These are phyloP conservation scores for Sporisorium sorghi DNA, from an alignment of 1,284 basidiomycete genomes.

Conservation along the genomic window DNA sequence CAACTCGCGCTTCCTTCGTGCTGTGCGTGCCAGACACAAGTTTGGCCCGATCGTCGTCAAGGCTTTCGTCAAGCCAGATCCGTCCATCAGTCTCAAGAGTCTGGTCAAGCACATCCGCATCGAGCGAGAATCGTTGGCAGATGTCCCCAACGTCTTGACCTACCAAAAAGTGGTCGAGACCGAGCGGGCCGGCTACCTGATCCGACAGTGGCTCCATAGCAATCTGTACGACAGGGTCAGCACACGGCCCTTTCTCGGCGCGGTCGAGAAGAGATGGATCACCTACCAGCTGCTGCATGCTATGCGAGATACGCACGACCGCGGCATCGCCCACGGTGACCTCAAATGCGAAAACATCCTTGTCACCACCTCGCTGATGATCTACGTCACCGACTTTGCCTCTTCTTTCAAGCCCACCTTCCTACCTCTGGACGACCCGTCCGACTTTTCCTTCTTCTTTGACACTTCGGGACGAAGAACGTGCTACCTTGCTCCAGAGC, in stretches of 20 bases:
- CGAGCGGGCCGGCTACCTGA: slow-evolving; percentile 93
- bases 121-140: slow-evolving; percentile 84
- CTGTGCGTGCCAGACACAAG: slow-evolving; percentile 81
- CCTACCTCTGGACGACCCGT: slow-evolving; percentile 94
- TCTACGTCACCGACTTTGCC: slow-evolving; percentile 95
- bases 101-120: slow-evolving; percentile 78
- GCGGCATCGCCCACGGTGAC: slow-evolving; percentile 89
- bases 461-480: slow-evolving; percentile 92
- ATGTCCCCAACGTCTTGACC: slow-evolving; percentile 87
- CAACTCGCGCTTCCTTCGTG: slow-evolving; percentile 93
- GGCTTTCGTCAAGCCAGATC: slow-evolving; percentile 85
- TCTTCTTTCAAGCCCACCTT: slow-evolving; percentile 92
- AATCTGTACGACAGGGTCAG: slow-evolving; percentile 98
- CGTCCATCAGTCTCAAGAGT: slow-evolving; percentile 76
- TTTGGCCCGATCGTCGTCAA: slow-evolving; percentile 81
- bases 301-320: slow-evolving; percentile 82
- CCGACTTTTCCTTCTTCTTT: slow-evolving; percentile 98
- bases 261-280: slow-evolving; percentile 98
- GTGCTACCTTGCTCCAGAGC: slow-evolving; percentile 95
- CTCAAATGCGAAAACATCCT: slow-evolving; percentile 98
- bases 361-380: slow-evolving; percentile 94
- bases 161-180: slow-evolving; percentile 94
- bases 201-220: slow-evolving; percentile 93
- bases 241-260: slow-evolving; percentile 91
- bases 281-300: slow-evolving; percentile 91